Base-by-base conservation (phyloP, 495 filamentous ascomycete species). In the Penicillium argentinense region DNA sequence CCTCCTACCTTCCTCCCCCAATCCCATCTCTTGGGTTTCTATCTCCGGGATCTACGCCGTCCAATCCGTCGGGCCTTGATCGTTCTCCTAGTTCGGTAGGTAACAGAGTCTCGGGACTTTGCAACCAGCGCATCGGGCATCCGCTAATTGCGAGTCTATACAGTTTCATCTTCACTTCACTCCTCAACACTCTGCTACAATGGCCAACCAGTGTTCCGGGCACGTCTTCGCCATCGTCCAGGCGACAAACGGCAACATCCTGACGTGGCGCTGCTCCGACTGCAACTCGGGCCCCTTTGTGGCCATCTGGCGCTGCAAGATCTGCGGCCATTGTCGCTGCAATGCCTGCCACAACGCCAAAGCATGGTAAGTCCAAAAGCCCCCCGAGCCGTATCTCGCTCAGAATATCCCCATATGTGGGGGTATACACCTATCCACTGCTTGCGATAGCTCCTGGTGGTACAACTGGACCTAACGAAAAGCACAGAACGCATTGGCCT, bases 261-360 rank as follows among this genome's bases (percentile, higher is more conserved):
- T 76, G 42, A 71, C 71, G 29, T 76, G 71, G 69, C 69, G 67
- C 9, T 76, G 73, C 52, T 74, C 68, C 3, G 72, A 75, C 57
- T 76, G 73, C 60, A 73, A 72, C 50, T 69, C 70, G 32, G 73
- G 73, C n/a, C 71, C 71, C 36, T 76, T 70, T 44, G 61, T 68
- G 42, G 73, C 73, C 11, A 73, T 76, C 49, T 76, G 70, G 70
- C 73, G 64, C 25, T 76, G 73, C 63, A 74, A 76, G 61, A 64
- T 69, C 51, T 76, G 73, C 60, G 60, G 61, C 29, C 64, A 74
- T 40, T 73, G 60, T 56, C 72, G 72, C 12, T 75, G 72, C 56
- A 69, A 74, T 49, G 39, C 57, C 30, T 75, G 72, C 64, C 67
- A 74, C 64, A 69, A 62, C 41, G 55, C 66, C 39, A 75, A 75